Evolutionary conservation across 305 asterid genomes (phyloP).

Genomic region (Fraxinus sp.): DNA sequence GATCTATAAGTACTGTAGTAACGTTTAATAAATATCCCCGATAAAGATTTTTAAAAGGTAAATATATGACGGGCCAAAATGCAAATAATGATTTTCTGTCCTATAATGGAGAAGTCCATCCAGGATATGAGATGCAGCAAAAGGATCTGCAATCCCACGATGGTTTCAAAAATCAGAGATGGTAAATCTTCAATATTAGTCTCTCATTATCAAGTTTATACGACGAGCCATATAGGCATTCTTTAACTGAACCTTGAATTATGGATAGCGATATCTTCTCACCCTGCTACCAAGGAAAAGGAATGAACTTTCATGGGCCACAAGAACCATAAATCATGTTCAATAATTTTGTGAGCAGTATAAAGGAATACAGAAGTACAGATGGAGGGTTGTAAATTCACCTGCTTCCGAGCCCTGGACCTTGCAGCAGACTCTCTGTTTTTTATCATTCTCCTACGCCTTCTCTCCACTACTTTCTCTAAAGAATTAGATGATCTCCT

Average conservation of each 20-base stretch:
- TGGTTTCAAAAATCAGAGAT: conserved; percentile 8
- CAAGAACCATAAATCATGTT: neutral
- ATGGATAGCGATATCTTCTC: neutral
- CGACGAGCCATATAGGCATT: neutral
- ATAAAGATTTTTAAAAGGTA: neutral
- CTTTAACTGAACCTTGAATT: conserved; percentile 14
- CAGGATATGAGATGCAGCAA: neutral
- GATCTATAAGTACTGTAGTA: neutral
- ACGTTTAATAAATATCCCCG: neutral
- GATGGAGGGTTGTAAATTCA: conserved; percentile 29
- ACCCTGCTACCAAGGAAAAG: neutral
- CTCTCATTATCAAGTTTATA: conserved; percentile 1
- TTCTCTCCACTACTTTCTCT: conserved; percentile 95
- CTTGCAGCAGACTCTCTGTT: conserved; percentile 98
- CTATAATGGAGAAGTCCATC: neutral
- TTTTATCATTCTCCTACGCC: conserved; percentile 95
- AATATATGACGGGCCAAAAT: neutral
- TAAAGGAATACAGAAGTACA: neutral
- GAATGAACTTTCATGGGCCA: neutral
- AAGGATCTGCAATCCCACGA: neutral
- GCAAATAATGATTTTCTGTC: conserved; percentile 1
- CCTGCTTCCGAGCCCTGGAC: conserved; percentile 98
- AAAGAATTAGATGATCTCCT: conserved; percentile 61
- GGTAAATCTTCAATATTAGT: neutral
- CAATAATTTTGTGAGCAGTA: neutral